These are phyloP conservation scores for Vicia sativa DNA, from an alignment of 306 rosid species.

Conservation along the genomic window DNA sequence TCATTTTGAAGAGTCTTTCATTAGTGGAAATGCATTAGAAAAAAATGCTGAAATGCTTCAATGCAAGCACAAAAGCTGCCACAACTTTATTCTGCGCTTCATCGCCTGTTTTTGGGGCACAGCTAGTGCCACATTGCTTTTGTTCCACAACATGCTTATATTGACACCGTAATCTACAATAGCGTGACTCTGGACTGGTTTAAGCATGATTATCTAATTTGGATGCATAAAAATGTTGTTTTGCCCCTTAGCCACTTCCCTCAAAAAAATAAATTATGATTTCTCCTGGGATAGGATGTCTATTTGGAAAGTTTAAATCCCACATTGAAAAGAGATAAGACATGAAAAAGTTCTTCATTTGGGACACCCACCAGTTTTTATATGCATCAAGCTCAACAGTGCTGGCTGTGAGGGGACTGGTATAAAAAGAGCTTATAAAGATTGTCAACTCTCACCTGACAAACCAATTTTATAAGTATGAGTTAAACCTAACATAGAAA, in stretches of 20 bases:
- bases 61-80: neutral
- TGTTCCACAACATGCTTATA: neutral
- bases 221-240: neutral
- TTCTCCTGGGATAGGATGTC: neutral
- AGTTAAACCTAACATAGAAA: neutral
- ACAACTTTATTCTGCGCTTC: neutral
- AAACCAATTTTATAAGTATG: neutral
- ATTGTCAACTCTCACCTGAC: neutral
- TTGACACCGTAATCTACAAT: neutral
- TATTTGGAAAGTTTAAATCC: neutral
- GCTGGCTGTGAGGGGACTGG: neutral
- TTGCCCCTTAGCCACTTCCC: neutral
- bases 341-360: neutral
- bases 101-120: neutral
- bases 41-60: neutral
- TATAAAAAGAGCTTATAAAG: neutral
- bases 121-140: neutral
- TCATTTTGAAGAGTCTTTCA: neutral
- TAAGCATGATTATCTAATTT: neutral
- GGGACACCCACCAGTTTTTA: neutral
- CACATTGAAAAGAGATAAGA: neutral
- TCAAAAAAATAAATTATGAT: neutral
- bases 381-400: neutral
- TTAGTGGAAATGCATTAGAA: constrained; percentile 5
- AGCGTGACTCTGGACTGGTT: neutral